A percentile compares a stretch with the other conserved stretches of the same genome.
phyloP scores from a whole-genome alignment of 2,329 filamentous ascomycete species.

The Ambrosiella cleistominuta region DNA sequence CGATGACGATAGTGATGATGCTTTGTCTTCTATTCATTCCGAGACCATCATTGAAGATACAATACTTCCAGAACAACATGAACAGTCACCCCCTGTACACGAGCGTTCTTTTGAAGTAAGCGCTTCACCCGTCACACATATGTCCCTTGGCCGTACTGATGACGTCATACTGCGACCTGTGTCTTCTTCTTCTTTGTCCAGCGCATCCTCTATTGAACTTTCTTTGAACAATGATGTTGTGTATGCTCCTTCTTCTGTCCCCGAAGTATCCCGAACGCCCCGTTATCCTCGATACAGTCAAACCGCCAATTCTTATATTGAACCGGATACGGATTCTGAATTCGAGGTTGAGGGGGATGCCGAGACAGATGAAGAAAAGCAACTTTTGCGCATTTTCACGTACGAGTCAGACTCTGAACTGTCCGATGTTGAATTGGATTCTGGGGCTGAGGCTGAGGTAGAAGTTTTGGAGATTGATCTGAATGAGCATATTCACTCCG shows the following conservation, averaged over 20 bases:
- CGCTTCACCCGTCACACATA: background rate
- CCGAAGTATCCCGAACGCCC: background rate
- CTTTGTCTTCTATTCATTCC: too few species aligned
- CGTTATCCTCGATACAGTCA: background rate
- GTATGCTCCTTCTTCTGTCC: background rate
- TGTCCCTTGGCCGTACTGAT: background rate
- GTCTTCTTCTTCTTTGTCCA: background rate
- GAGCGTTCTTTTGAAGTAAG: background rate
- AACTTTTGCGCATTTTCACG: background rate
- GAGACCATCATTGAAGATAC: too few species aligned
- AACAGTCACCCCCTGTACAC: background rate
- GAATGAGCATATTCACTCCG: background rate
- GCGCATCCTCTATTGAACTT: background rate
- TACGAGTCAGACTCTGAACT: background rate
- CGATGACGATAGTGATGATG: background rate
- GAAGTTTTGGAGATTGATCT: background rate
- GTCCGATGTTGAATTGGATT: background rate
- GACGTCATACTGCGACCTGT: background rate
- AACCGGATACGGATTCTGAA: slow-evolving; percentile 1
- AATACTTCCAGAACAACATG: too few species aligned
- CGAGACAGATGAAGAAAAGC: background rate
- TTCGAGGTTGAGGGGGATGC: background rate
- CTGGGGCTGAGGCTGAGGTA: background rate
- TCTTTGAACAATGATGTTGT: background rate
- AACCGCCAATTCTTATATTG: slow-evolving; percentile 1